These are phyloP conservation scores for Secale cereale DNA, from an alignment of 176 grass and related monocot genomes.

Conservation along the genomic window DNA sequence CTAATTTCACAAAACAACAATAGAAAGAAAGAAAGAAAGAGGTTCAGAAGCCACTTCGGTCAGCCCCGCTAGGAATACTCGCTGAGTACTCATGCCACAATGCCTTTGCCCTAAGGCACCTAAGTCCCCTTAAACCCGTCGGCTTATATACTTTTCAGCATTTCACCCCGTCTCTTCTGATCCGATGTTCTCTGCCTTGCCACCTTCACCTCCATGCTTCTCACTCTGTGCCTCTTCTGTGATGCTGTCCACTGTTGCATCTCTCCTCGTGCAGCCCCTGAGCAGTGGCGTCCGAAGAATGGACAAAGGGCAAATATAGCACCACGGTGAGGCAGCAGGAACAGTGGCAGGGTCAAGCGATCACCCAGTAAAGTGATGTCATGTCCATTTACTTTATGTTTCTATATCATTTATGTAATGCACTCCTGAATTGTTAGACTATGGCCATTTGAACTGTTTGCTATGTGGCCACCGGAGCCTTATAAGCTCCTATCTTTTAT, in stretches of 20 bases:
- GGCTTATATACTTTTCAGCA: background rate
- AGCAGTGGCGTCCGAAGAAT: too few species aligned
- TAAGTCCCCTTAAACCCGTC: background rate
- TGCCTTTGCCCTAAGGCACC: background rate
- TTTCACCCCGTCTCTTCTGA: background rate
- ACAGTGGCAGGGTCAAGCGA: background rate
- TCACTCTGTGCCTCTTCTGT: background rate
- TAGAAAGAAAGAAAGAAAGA: background rate
- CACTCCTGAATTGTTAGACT: too few species aligned
- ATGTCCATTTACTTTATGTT: too few species aligned
- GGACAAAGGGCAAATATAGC: too few species aligned
- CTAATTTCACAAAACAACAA: background rate
- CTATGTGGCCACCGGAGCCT: too few species aligned
- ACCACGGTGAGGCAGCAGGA: background rate
- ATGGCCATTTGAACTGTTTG: too few species aligned
- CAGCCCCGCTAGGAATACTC: background rate
- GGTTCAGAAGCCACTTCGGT: background rate
- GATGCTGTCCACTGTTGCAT: background rate
- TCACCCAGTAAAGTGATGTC: background rate
- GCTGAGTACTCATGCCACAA: background rate
- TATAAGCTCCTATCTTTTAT: too few species aligned
- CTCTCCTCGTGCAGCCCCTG: background rate
- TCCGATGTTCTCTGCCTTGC: background rate
- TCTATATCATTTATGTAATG: too few species aligned
- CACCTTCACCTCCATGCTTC: background rate